phyloP scores from a whole-genome alignment of 192 early-diverging fungal genomes.

The Mortierella hygrophila region DNA sequence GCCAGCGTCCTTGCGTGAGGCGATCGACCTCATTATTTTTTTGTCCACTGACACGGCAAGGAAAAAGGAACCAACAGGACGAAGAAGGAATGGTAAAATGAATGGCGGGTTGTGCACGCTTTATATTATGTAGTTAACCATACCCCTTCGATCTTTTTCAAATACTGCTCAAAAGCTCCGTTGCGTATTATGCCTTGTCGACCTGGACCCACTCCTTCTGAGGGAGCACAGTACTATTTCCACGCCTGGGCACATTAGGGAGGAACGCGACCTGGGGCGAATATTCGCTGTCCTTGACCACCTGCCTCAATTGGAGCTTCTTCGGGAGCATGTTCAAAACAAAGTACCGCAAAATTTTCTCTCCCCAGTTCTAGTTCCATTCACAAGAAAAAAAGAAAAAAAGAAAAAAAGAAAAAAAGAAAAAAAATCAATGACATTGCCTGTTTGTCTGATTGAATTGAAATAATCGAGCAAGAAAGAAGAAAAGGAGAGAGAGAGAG shows the following conservation, averaged over 20 bases:
- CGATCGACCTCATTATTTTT: too few relatives aligned
- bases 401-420: not conserved
- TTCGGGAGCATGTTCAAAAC: not conserved
- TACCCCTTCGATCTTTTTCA: not conserved
- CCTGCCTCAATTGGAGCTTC: not conserved
- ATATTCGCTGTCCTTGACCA: not conserved
- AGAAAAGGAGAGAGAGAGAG: not conserved
- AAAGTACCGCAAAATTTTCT: not conserved
- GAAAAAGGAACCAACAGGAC: too few relatives aligned
- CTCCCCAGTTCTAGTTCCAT: not conserved
- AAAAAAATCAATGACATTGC: not conserved
- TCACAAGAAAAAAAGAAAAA: not conserved
- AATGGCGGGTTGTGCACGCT: not conserved
- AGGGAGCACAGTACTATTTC: not conserved
- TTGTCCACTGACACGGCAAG: too few relatives aligned
- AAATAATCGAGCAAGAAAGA: not conserved
- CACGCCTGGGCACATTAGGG: not conserved
- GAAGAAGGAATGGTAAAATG: too few relatives aligned
- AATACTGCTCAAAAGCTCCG: not conserved
- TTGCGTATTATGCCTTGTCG: not conserved
- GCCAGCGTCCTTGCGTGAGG: too few relatives aligned
- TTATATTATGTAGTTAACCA: too few relatives aligned
- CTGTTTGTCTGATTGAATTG: not conserved
- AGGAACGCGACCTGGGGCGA: not conserved
- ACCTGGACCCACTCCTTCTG: not conserved